A percentile compares a stretch with the other conserved stretches of the same genome.
Conservation (phyloP, 2,329 filamentous ascomycete species). For the Fusarium coicis region DNA sequence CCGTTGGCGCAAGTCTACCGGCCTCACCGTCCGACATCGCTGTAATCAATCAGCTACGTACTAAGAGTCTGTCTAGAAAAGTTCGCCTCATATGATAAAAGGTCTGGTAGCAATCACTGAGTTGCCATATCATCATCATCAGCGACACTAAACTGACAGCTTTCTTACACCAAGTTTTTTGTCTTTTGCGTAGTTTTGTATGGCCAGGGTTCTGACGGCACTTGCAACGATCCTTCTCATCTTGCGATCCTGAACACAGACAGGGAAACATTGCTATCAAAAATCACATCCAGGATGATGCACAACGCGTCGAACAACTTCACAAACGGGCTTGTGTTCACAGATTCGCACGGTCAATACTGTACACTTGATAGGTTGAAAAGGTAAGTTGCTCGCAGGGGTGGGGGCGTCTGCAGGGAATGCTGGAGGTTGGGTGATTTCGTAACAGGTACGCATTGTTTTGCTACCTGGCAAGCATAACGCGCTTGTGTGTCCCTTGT, state of each 20-base stretch:
- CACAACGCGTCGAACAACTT: conserved; percentile 36
- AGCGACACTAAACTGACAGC: conserved; percentile 18
- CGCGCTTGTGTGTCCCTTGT: conserved; percentile 18
- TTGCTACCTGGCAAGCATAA: conserved; percentile 9
- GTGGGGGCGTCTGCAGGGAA: conserved; percentile 37
- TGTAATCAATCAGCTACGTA: conserved; percentile 9
- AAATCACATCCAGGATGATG: conserved; percentile 40
- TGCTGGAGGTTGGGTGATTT: conserved; percentile 41
- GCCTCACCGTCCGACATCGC: conserved; percentile 44
- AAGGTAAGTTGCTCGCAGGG: conserved; percentile 22
- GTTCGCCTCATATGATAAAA: conserved; percentile 23
- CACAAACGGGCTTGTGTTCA: conserved; percentile 25
- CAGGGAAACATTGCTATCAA: conserved; percentile 40
- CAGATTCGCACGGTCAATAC: conserved; percentile 31
- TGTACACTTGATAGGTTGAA: conserved; percentile 28
- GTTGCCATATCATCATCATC: conserved; percentile 17
- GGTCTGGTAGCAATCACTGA: conserved; percentile 23
- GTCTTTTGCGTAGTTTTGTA: not conserved
- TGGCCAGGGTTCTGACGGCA: conserved; percentile 36
- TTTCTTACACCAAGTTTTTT: conserved; percentile 10
- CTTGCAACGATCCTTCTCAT: conserved; percentile 41
- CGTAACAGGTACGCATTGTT: conserved; percentile 41
- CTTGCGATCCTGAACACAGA: conserved; percentile 36
- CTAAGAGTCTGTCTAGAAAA: not conserved
- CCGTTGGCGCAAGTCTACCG: conserved; percentile 35